A percentile compares a stretch with the other conserved stretches of the same genome.
Evolutionary conservation across 2,329 filamentous ascomycete genomes (phyloP).

Genomic region (Lachnellula hyalina): DNA sequence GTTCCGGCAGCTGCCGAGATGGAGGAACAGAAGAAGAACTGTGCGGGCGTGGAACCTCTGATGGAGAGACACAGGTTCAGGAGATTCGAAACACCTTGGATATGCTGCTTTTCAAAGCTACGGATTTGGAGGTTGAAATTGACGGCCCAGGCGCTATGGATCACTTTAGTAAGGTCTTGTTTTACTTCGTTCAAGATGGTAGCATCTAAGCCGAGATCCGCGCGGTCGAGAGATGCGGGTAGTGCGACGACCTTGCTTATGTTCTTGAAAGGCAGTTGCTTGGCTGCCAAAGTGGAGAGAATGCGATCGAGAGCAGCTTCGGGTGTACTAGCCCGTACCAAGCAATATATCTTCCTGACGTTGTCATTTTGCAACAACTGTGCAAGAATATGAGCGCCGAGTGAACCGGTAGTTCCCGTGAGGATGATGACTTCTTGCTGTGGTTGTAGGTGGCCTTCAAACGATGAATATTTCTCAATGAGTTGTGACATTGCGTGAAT

Average conservation of each 20-base stretch:
- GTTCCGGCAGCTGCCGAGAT: constrained; percentile 30
- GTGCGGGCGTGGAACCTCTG: constrained; percentile 24
- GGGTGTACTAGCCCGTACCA: constrained; percentile 38
- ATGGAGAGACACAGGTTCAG: constrained; percentile 36
- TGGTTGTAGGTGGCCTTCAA: constrained; percentile 18
- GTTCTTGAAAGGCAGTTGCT: constrained; percentile 31
- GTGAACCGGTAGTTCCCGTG: constrained; percentile 46
- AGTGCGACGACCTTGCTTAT: constrained; percentile 35
- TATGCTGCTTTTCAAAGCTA: constrained; percentile 41
- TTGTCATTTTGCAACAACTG: constrained; percentile 52
- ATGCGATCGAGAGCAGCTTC: constrained; percentile 32
- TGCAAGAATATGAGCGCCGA: constrained; percentile 54
- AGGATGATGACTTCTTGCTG: constrained; percentile 27
- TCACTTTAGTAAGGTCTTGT: constrained; percentile 35
- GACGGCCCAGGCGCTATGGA: constrained; percentile 50
- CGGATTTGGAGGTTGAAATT: constrained; percentile 49
- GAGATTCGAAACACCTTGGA: constrained; percentile 41
- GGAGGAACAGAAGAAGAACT: constrained; percentile 36
- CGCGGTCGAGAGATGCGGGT: constrained; percentile 35
- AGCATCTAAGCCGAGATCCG: constrained; percentile 35
- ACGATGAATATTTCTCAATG: constrained; percentile 39
- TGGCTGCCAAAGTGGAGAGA: constrained; percentile 28
- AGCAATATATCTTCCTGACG: constrained; percentile 46
- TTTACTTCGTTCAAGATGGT: constrained; percentile 27
- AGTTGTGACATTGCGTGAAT: constrained; percentile 39